A percentile compares a stretch with the other conserved stretches of the same genome.
These are phyloP conservation scores for Fusarium ambrosium DNA, from an alignment of 2,329 filamentous ascomycete genomes.

Conservation along the genomic window DNA sequence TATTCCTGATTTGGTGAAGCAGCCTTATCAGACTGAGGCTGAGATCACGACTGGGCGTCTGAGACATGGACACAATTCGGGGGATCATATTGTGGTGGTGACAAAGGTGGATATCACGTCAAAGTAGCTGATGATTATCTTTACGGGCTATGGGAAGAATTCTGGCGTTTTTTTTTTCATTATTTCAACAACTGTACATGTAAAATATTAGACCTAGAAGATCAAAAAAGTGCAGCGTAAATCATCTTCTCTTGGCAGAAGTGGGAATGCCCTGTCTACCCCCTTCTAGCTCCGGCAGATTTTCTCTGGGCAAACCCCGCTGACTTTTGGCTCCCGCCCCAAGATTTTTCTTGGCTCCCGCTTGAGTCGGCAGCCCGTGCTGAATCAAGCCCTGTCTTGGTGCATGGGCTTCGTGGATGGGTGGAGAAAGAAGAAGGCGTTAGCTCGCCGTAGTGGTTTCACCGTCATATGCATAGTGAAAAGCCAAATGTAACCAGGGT, in stretches of 20 bases:
- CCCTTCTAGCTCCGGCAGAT: conserved; percentile 3
- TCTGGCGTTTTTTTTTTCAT: neutral
- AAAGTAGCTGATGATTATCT: conserved; percentile 7
- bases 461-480: conserved; percentile 19
- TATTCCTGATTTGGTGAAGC: conserved; percentile 27
- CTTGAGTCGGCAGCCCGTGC: conserved; percentile 8
- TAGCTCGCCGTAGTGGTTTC: conserved; percentile 24
- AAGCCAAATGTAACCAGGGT: conserved; percentile 13
- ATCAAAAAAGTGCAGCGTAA: neutral
- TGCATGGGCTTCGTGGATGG: conserved; percentile 3
- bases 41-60: conserved; percentile 16
- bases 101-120: conserved; percentile 47
- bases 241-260: neutral
- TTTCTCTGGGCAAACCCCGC: neutral
- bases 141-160: neutral
- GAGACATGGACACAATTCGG: neutral
- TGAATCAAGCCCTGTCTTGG: neutral
- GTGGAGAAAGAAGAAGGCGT: neutral
- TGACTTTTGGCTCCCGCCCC: conserved; percentile 9
- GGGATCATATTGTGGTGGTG: conserved; percentile 46
- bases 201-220: neutral
- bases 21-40: conserved; percentile 18
- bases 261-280: neutral
- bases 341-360: conserved; percentile 24
- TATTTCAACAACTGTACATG: neutral